Evolutionary conservation across 306 rosid species (phyloP), one percentile per base, ranked within the genome.

Genomic region (Pueraria montana): DNA sequence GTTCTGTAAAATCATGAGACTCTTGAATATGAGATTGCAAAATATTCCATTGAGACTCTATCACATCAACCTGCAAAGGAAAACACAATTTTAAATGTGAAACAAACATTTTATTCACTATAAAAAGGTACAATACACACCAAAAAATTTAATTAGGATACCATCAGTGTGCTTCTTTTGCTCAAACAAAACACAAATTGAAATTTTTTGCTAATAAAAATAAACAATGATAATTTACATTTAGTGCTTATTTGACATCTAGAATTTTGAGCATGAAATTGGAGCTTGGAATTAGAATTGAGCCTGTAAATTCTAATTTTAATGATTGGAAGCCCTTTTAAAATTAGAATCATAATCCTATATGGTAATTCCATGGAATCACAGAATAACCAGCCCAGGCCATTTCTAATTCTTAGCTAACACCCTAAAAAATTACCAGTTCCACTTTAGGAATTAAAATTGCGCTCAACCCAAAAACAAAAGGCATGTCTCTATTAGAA

Each of bases 21-120:
- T 94, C 93, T 88, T 93, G 97, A 87, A 96, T 93, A 80, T 85
- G 98, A 77, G 90, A 89, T 86, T 96, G 98, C 88, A 96, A 89
- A 84, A 92, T 91, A 71, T 94, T 94, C 98, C 99, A 94, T 24
- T 94, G 98, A 63, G 98, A 92, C 92, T 96, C 99, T 86, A 94
- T 92, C 52, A 96, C 97, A 80, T 96, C 99, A 87, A 92, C 99
- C 99, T 95, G 87, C 77, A 78, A 83, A n/a, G 56, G 70, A 84
- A 73, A 76, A 46, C 61, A 78, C n/a, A 80, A 46, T 59, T 63
- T 82, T 58, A 73, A 81, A 56, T 62, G 48, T 50, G 32, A 76
- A 42, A 75, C n/a, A 55, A 53, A 45, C 48, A 17, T 17, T 23
- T 36, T 61, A 56, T 30, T 53, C 7, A 7, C 46, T 50, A 56